A percentile compares a stretch with the other conserved stretches of the same genome.
Conservation (phyloP, 331 rosid genomes). For the Arachis monticola region DNA sequence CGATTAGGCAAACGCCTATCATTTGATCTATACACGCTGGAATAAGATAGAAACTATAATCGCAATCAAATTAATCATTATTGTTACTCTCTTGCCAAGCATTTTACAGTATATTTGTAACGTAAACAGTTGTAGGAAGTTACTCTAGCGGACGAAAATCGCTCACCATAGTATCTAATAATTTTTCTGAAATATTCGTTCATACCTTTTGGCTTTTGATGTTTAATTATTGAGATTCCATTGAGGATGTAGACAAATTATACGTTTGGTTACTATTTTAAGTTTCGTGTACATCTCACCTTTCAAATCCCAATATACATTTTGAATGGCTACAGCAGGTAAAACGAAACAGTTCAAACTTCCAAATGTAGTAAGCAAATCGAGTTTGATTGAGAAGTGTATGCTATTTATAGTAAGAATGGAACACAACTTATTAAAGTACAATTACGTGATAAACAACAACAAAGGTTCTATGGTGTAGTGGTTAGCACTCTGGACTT, state of each 20-base stretch:
- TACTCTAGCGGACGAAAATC: no score
- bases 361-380: background rate
- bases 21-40: no score
- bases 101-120: background rate
- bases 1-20: no score
- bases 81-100: background rate
- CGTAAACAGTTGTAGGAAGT: background rate
- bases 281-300: background rate
- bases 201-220: no score
- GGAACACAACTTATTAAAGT: no score
- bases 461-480: slow-evolving; percentile 88
- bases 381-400: background rate
- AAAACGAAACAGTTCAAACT: background rate
- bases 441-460: background rate
- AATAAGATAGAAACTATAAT: no score
- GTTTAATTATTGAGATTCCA: no score
- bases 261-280: background rate
- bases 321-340: background rate
- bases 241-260: background rate
- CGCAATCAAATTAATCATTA: no score
- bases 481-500: slow-evolving; percentile 99
- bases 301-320: no score
- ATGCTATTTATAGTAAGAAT: no score
- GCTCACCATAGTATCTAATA: no score
- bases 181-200: no score